Evolutionary conservation across 1,139 yeast species (phyloP).

Genomic region (Debaryomyces sp.): DNA sequence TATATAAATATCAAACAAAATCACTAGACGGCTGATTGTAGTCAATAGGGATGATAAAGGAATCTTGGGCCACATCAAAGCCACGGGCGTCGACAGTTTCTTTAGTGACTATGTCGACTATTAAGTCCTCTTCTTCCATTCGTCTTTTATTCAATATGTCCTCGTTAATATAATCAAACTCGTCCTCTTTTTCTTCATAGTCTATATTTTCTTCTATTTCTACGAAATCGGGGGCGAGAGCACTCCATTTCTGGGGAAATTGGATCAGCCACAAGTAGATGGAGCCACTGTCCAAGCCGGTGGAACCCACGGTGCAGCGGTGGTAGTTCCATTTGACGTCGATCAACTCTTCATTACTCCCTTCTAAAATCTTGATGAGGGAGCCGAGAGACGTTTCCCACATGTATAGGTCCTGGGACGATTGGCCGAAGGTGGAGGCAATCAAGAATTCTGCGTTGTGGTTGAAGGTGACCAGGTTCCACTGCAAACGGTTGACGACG

Average conservation of each 20-base stretch:
- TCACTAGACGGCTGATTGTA: conserved; percentile 24
- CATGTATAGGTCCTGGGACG: conserved; percentile 84
- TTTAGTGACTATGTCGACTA: conserved; percentile 65
- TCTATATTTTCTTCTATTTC: conserved; percentile 92
- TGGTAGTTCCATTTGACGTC: conserved; percentile 86
- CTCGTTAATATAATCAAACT: conserved; percentile 80
- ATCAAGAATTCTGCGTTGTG: conserved; percentile 82
- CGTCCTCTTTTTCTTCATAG: conserved; percentile 88
- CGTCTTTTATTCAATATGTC: conserved; percentile 61
- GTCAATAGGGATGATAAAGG: conserved; percentile 49
- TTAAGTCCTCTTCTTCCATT: conserved; percentile 67
- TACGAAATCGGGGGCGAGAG: conserved; percentile 94
- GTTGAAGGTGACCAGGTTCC: conserved; percentile 82
- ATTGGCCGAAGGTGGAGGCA: conserved; percentile 86
- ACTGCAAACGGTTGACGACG: conserved; percentile 83
- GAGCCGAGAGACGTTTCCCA: conserved; percentile 95
- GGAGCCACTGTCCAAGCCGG: conserved; percentile 84
- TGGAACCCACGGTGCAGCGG: conserved; percentile 78
- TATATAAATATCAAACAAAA: not conserved
- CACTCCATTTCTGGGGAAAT: conserved; percentile 94
- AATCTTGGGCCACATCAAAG: conserved; percentile 41
- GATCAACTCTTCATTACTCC: conserved; percentile 84
- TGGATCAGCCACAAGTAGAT: conserved; percentile 83
- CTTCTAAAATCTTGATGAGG: conserved; percentile 84
- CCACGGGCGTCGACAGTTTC: conserved; percentile 74